Percentiles rank a stretch among this genome's conserved stretches.
Conservation (phyloP, 495 filamentous ascomycete genomes). For the Sabuloglossum arenarium region DNA sequence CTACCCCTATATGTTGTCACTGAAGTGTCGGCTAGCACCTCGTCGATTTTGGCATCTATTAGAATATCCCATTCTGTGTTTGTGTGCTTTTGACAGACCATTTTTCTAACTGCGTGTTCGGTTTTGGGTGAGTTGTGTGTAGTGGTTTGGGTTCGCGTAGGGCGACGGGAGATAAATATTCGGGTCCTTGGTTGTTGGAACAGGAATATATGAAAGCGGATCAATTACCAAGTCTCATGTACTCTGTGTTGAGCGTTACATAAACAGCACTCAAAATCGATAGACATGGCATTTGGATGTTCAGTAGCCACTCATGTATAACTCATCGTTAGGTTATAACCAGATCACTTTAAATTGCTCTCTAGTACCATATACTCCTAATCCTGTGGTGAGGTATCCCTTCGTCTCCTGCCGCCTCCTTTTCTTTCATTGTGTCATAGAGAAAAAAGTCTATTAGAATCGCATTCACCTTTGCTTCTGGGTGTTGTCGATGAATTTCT, state of each 20-base stretch:
- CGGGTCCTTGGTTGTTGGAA: no score
- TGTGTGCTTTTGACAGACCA: neutral
- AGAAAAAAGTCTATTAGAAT: slow-evolving; percentile 92
- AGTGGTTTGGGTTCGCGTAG: no score
- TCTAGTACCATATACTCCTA: slow-evolving; percentile 84
- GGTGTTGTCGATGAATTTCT: slow-evolving; percentile 57
- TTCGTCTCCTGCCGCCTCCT: slow-evolving; percentile 33
- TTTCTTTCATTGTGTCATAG: slow-evolving; percentile 78
- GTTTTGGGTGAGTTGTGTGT: no score
- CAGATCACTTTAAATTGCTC: neutral
- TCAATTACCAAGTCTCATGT: no score
- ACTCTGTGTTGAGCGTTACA: no score
- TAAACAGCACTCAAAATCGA: neutral
- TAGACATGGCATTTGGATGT: neutral
- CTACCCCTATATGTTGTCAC: neutral
- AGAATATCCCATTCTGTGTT: neutral
- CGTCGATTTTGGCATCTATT: neutral
- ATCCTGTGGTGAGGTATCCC: slow-evolving; percentile 77
- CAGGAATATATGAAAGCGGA: no score
- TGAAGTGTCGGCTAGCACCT: neutral
- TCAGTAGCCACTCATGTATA: no score
- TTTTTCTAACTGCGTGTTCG: neutral
- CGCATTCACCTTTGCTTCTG: slow-evolving; percentile 56
- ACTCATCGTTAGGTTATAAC: no score
- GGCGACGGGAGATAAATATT: no score